Base-by-base conservation (phyloP, 768 basidiomycete genomes). In the Boletus huronensis region DNA sequence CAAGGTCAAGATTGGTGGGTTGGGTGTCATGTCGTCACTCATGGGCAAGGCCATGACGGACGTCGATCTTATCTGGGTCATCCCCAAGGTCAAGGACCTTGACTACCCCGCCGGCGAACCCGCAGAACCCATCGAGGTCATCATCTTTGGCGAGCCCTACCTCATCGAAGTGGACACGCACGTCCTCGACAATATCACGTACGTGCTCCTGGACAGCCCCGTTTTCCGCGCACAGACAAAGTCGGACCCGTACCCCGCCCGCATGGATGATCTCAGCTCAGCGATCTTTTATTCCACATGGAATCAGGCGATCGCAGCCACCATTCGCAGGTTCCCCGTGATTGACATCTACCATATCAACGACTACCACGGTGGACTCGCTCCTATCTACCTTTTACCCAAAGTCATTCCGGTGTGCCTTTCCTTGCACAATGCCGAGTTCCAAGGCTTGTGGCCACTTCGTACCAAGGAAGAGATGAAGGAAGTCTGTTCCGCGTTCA, bases 41-140 rank as follows among this genome's bases (percentile, higher is more conserved):
- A 97, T 97, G 94, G 94, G 94, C 59, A 97, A 96, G 72, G 93
- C 94, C 6, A 97, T 97, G 94, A 90, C 89, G 44, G 94, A 97
- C 67, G 94, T 96, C 50, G 94, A 96, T 69, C 76, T 97, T 42
- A 77, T 97, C 53, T 97, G 94, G 94, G 87, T 97, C 46, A 68
- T 95, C 17, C 94, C 94, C 42, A 97, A 97, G 68, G 94, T 97
- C 62, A 93, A 93, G 74, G 94, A 96, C 64, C 59, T 97, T 13
- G 93, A 95, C 46, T 97, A 97, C 65, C 94, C 94, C 29, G 80
- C 84, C 38, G 94, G 93, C 23, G 93, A 96, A 1, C 90, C 90
- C 40, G 87, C 88, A 2, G 93, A 96, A 52, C 94, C 94, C 2
- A 92, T 97, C 62, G 94, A 97, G 69, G 93, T 97, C 62, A 85